Percentiles rank a stretch among this genome's conserved stretches.
Conservation (phyloP, 768 basidiomycete genomes). For the Boletellus ananiceps region DNA sequence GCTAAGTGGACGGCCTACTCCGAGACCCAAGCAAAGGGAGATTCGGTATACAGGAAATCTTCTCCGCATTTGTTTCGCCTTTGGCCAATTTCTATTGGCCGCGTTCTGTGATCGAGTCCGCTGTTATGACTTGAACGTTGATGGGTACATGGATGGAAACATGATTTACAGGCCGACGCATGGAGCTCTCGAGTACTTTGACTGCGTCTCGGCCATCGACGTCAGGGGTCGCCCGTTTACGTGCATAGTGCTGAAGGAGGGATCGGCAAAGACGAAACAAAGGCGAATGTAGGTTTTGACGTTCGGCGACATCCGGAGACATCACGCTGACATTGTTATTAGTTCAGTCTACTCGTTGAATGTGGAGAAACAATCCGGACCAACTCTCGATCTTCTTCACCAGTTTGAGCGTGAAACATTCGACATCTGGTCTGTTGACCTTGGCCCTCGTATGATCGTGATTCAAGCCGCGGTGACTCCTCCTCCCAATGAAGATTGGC, state of each 20-base stretch:
- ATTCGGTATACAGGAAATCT: neutral
- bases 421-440: neutral
- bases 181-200: neutral
- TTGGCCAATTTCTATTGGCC: neutral
- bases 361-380: neutral
- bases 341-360: constrained; percentile 4
- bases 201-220: constrained; percentile 12
- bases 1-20: neutral
- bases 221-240: constrained; percentile 14
- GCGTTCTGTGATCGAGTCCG: neutral
- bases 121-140: neutral
- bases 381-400: constrained; percentile 13
- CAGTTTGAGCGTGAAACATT: constrained; percentile 4
- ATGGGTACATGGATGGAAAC: neutral
- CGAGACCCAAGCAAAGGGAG: neutral
- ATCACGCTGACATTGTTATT: neutral
- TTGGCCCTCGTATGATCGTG: constrained; percentile 14
- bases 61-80: neutral
- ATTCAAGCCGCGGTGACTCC: neutral
- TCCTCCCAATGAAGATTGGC: neutral
- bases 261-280: neutral
- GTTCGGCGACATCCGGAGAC: too few species aligned
- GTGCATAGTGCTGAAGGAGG: constrained; percentile 12
- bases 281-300: constrained; percentile 4
- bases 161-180: neutral